phyloP scores from a whole-genome alignment of 176 grass and related monocot genomes.

The Triticum dicoccoides region DNA sequence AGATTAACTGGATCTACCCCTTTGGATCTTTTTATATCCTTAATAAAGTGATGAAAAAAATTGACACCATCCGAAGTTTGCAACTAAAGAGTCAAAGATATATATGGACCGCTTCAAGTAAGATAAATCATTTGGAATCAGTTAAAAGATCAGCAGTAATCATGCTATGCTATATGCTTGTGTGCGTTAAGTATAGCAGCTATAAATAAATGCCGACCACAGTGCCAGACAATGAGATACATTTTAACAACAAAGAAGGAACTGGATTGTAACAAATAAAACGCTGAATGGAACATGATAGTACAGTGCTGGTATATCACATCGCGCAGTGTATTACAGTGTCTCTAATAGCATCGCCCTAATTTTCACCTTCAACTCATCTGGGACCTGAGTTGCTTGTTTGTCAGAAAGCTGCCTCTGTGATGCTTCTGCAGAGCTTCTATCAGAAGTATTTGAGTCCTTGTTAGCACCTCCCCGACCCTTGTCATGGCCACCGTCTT shows the following conservation, averaged over 20 bases:
- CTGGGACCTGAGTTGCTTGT: conserved; percentile 50
- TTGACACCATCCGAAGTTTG: background rate
- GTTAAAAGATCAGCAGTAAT: too few relatives aligned
- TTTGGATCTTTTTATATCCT: too few relatives aligned
- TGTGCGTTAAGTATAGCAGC: background rate
- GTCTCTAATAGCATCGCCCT: conserved; percentile 79
- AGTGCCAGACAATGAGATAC: too few relatives aligned
- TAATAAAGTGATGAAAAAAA: too few relatives aligned
- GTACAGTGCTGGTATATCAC: background rate
- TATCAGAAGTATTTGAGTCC: conserved; percentile 28
- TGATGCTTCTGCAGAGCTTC: conserved; percentile 45
- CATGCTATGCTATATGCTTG: too few relatives aligned
- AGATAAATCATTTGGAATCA: too few relatives aligned
- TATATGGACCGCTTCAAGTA: background rate
- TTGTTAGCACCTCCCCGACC: background rate
- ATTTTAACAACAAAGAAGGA: background rate
- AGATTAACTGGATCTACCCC: too few relatives aligned
- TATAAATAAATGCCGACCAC: background rate
- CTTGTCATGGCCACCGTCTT: conserved; percentile 15
- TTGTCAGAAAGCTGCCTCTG: conserved; percentile 43
- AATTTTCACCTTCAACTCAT: conserved; percentile 79
- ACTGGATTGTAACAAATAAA: background rate
- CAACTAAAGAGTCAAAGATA: background rate
- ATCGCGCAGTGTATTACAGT: conserved; percentile 23
- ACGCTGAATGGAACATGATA: background rate